Evolutionary conservation across 306 rosid genomes (phyloP).

Genomic region (Trifolium pratense): DNA sequence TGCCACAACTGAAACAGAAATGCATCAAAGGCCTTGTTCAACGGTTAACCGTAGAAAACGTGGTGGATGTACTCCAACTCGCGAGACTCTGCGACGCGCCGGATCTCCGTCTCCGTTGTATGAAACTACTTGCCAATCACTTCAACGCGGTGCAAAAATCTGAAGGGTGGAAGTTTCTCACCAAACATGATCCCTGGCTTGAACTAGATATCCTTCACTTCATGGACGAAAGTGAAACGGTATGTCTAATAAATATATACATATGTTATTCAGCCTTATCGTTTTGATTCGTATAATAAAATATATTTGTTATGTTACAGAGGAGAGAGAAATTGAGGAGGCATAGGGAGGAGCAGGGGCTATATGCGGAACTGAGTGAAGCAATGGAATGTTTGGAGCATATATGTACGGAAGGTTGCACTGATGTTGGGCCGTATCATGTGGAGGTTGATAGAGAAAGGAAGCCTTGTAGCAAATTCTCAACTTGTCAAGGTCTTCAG

Average conservation of each 20-base stretch:
- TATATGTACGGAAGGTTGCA: slow-evolving; percentile 91
- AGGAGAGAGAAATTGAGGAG: slow-evolving; percentile 69
- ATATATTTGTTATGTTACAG: slow-evolving; percentile 40
- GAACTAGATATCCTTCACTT: slow-evolving; percentile 80
- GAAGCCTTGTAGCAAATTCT: slow-evolving; percentile 66
- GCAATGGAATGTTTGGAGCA: slow-evolving; percentile 97
- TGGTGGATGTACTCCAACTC: slow-evolving; percentile 84
- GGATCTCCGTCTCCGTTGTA: slow-evolving; percentile 80
- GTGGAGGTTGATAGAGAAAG: slow-evolving; percentile 54
- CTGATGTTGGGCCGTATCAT: slow-evolving; percentile 67
- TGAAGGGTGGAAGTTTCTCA: slow-evolving; percentile 88
- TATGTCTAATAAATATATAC: slow-evolving; percentile 12
- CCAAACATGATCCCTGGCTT: slow-evolving; percentile 76
- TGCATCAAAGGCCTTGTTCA: slow-evolving; percentile 63
- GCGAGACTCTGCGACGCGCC: slow-evolving; percentile 91
- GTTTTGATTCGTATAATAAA: too few relatives aligned
- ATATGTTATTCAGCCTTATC: not conserved
- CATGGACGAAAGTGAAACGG: slow-evolving; percentile 89
- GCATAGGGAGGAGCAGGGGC: slow-evolving; percentile 61
- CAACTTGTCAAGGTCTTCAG: slow-evolving; percentile 82
- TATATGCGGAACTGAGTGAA: slow-evolving; percentile 74
- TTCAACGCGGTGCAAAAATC: slow-evolving; percentile 76
- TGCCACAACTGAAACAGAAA: slow-evolving; percentile 77
- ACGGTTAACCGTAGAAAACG: slow-evolving; percentile 70
- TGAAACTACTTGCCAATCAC: slow-evolving; percentile 62